Evolutionary conservation across 306 rosid genomes (phyloP).

Genomic region (Vigna reflexopilosa): DNA sequence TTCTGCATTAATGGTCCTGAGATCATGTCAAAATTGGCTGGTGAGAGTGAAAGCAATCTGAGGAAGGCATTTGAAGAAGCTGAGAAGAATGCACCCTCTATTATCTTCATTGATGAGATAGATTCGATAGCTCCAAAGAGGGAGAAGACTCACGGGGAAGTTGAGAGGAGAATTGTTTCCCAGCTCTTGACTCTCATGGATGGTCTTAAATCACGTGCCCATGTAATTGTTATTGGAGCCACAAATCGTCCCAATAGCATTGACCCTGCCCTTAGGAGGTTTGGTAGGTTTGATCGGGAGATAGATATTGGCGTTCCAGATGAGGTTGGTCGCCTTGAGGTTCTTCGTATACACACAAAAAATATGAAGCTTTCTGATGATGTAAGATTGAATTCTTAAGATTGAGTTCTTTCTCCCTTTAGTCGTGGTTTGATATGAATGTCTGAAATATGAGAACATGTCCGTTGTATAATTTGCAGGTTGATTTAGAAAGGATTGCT

Average conservation of each 20-base stretch:
- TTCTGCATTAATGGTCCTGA: constrained; percentile 98
- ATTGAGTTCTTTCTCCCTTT: background rate
- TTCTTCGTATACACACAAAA: constrained; percentile 95
- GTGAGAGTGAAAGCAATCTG: constrained; percentile 98
- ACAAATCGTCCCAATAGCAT: constrained; percentile 97
- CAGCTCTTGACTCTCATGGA: constrained; percentile 99
- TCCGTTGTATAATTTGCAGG: constrained; percentile 54
- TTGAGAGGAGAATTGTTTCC: constrained; percentile 96
- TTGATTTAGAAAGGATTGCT: constrained; percentile 88
- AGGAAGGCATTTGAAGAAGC: constrained; percentile 99
- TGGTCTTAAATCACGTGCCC: constrained; percentile 91
- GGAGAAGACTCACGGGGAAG: constrained; percentile 98
- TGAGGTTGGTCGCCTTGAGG: constrained; percentile 96
- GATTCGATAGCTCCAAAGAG: constrained; percentile 98
- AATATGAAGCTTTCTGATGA: constrained; percentile 98
- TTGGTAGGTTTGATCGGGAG: constrained; percentile 98
- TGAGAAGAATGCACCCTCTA: constrained; percentile 98
- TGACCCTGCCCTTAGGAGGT: constrained; percentile 97
- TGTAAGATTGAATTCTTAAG: constrained; percentile 52
- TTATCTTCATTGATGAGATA: constrained; percentile 92
- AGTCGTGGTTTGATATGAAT: constrained; percentile 13
- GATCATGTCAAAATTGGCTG: constrained; percentile 95
- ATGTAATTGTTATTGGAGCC: constrained; percentile 97
- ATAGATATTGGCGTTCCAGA: constrained; percentile 97
- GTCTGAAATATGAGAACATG: background rate